These are phyloP conservation scores for Solanum bulbocastanum DNA, from an alignment of 257 asterid species.

Conservation along the genomic window DNA sequence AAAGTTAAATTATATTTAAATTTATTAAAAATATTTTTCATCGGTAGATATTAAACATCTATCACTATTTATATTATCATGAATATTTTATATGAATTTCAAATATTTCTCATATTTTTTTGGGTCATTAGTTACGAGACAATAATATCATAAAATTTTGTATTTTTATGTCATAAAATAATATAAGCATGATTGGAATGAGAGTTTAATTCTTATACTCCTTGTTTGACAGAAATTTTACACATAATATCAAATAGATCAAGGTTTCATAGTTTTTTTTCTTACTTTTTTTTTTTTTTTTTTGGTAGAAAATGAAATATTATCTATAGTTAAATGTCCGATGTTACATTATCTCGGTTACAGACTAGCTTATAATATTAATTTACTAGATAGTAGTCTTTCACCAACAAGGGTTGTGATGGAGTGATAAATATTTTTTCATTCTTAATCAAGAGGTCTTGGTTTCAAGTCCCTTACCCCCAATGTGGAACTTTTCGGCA, in stretches of 20 bases:
- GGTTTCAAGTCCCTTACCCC: fast-evolving
- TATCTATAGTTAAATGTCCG: background rate
- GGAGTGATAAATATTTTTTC: fast-evolving
- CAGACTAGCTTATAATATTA: no score
- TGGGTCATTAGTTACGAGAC: background rate
- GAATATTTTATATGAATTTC: background rate
- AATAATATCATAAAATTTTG: background rate
- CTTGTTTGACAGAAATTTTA: background rate
- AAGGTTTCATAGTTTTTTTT: background rate
- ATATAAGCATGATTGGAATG: background rate
- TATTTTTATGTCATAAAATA: background rate
- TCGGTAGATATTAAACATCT: no score
- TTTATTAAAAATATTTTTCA: background rate
- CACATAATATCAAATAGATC: background rate
- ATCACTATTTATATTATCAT: background rate
- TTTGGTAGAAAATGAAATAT: background rate
- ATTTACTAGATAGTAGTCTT: no score
- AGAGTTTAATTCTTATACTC: background rate
- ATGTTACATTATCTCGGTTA: background rate
- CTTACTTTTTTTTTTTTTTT: no score
- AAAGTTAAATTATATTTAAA: background rate
- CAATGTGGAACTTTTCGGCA: fast-evolving
- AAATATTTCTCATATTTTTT: background rate
- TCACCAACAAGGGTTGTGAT: fast-evolving
- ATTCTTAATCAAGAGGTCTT: no score